phyloP scores from a whole-genome alignment of 441 rosid genomes.

The Populus tomentosa region DNA sequence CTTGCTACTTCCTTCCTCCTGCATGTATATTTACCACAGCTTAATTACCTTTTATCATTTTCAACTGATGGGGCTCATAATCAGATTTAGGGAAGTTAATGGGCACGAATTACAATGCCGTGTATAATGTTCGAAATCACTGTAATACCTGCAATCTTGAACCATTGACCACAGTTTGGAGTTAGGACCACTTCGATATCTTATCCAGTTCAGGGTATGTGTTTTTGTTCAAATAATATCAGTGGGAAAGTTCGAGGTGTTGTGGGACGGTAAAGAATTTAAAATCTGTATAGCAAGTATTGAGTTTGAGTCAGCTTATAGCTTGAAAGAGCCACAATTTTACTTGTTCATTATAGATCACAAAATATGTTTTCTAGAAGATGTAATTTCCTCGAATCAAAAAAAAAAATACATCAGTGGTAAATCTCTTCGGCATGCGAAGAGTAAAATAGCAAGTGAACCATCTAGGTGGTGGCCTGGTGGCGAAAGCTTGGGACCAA shows the following conservation, averaged over 20 bases:
- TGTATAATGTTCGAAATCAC: conserved; percentile 20
- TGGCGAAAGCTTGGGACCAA: too few species aligned
- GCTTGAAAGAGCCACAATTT: too few species aligned
- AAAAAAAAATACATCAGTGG: background rate
- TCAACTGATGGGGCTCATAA: conserved; percentile 6
- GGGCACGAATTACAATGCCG: conserved; percentile 20
- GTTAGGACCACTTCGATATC: conserved; percentile 31
- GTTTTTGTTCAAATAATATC: background rate
- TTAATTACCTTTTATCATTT: background rate
- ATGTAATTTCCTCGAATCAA: too few species aligned
- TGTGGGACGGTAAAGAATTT: too few species aligned
- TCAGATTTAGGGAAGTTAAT: background rate
- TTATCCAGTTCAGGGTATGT: background rate
- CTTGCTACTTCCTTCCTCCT: too few species aligned
- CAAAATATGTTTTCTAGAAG: too few species aligned
- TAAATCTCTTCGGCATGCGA: background rate
- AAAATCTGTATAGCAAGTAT: too few species aligned
- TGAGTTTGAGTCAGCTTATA: too few species aligned
- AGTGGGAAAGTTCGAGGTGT: too few species aligned
- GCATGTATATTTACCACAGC: too few species aligned
- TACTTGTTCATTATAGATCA: too few species aligned
- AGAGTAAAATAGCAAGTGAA: background rate
- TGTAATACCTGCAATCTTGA: conserved; percentile 13
- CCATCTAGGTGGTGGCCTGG: too few species aligned
- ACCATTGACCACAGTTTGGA: conserved; percentile 18